Conservation (phyloP, 2,329 filamentous ascomycete species). For the Exserohilum turcica region DNA sequence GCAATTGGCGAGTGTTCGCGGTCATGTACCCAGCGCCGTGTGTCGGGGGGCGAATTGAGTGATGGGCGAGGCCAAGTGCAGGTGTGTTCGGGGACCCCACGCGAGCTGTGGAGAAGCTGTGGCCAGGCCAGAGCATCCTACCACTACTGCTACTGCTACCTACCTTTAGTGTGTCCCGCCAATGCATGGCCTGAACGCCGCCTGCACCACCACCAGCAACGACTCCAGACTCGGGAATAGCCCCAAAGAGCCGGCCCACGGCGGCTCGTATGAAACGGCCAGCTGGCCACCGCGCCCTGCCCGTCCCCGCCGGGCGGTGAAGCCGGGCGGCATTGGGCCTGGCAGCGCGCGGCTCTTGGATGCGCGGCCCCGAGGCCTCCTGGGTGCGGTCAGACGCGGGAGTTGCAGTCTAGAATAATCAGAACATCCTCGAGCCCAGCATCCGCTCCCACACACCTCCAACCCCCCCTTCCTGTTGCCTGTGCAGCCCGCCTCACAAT, state of each 20-base stretch:
- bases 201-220: constrained; percentile 3
- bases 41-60: not conserved
- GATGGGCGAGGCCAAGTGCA: constrained; percentile 13
- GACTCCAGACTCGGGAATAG: constrained; percentile 26
- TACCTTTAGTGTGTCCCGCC: too few species aligned
- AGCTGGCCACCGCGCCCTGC: constrained; percentile 28
- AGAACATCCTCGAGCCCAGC: constrained; percentile 9
- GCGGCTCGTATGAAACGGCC: not conserved
- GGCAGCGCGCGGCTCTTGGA: constrained; percentile 12
- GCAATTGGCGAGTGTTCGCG: not conserved
- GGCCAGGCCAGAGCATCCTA: constrained; percentile 14
- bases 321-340: constrained; percentile 23
- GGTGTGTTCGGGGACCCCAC: constrained; percentile 20
- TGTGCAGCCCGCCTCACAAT: constrained; percentile 33
- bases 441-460: constrained; percentile 18
- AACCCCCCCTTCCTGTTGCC: constrained; percentile 9
- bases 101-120: constrained; percentile 22
- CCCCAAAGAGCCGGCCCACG: constrained; percentile 33
- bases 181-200: constrained; percentile 6
- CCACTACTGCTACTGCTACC: too few species aligned
- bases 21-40: too few species aligned
- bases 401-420: constrained; percentile 27
- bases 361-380: constrained; percentile 17
- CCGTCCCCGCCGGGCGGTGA: constrained; percentile 4
- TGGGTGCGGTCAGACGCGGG: constrained; percentile 36